Base-by-base conservation (phyloP, 805 yeast genomes). In the Starmerella bombi region DNA sequence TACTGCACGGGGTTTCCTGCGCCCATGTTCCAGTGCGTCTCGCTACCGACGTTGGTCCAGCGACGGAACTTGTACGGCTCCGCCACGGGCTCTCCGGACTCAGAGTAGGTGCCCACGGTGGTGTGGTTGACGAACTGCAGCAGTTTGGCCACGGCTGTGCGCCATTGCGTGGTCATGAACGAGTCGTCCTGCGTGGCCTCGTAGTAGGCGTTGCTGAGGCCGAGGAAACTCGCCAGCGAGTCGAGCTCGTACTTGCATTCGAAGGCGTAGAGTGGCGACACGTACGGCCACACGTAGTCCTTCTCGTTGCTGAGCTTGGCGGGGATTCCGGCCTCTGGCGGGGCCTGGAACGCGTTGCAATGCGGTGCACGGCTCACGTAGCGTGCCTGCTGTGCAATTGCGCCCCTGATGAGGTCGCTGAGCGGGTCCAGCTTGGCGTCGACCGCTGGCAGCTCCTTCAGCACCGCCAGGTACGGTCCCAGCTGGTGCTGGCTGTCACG, bases 341-440 rank as follows among this genome's bases (percentile, higher is more conserved):
- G 94, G 1, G 94, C 93, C 53, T 84, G 93, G 63, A 82, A 85
- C 0, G 94, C 94, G 59, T 84, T 84, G 59, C 95, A 84, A 58
- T 81, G 84, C 0, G 94, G 93, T 5, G 78, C 71, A 20, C 60
- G 63, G 16, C 61, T 47, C 5, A 84, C 65, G 50, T 70, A 81
- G 19, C 68, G 61, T 0, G 85, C 80, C 59, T 85, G 94, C 19
- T 83, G 80, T 43, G 74, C 70, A 37, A 84, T 80, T 2, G 94
- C 93, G 15, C 94, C 94, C 44, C 62, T 64, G 25, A 84, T 66
- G 55, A 84, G 59, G 25, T 63, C 63, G 43, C 61, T 56, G 38
- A 84, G 62, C 23, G 50, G 50, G 17, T 46, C 50, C 6, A 9
- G 21, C 20, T 12, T 19, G 6, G 28, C 37, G 20, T 40, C 40